These are phyloP conservation scores for Bipolaris oryzae DNA, from an alignment of 2,329 filamentous ascomycete genomes.

Conservation along the genomic window DNA sequence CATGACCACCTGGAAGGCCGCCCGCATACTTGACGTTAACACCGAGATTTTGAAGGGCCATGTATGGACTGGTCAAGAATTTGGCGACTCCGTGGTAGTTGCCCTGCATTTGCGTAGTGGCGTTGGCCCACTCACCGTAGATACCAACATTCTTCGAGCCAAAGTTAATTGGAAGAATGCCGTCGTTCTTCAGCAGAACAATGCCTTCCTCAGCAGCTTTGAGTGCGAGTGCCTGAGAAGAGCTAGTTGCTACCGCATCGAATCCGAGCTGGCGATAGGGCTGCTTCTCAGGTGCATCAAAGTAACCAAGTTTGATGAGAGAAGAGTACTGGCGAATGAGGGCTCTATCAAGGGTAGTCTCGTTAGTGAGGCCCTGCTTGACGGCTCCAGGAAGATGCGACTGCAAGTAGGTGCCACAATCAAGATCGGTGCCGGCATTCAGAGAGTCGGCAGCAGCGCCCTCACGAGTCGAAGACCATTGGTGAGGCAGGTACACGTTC, in stretches of 20 bases:
- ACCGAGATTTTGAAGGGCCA: conserved; percentile 57
- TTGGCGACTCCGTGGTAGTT: conserved; percentile 64
- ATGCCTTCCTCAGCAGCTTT: conserved; percentile 59
- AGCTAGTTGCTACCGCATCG: conserved; percentile 57
- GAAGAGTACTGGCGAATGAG: conserved; percentile 61
- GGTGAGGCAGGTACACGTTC: conserved; percentile 61
- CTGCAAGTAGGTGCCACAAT: conserved; percentile 35
- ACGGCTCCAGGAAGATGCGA: conserved; percentile 28
- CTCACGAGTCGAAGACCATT: conserved; percentile 41
- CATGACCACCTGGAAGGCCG: conserved; percentile 31
- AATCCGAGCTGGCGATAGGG: conserved; percentile 33
- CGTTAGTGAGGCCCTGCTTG: conserved; percentile 36
- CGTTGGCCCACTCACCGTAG: conserved; percentile 66
- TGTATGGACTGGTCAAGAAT: conserved; percentile 61
- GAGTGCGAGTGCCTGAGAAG: conserved; percentile 62
- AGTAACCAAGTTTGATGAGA: conserved; percentile 58
- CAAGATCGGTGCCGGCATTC: conserved; percentile 35
- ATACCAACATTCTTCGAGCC: conserved; percentile 58
- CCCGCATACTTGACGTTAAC: conserved; percentile 44
- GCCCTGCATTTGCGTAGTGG: conserved; percentile 61
- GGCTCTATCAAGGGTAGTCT: conserved; percentile 57
- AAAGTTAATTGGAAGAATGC: conserved; percentile 54
- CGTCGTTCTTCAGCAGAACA: conserved; percentile 59
- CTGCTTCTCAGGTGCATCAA: conserved; percentile 48
- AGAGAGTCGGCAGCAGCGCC: conserved; percentile 34